These are phyloP conservation scores for Haemoproteus tartakovskyi DNA, from an alignment of 169 alveolate species.

Conservation along the genomic window DNA sequence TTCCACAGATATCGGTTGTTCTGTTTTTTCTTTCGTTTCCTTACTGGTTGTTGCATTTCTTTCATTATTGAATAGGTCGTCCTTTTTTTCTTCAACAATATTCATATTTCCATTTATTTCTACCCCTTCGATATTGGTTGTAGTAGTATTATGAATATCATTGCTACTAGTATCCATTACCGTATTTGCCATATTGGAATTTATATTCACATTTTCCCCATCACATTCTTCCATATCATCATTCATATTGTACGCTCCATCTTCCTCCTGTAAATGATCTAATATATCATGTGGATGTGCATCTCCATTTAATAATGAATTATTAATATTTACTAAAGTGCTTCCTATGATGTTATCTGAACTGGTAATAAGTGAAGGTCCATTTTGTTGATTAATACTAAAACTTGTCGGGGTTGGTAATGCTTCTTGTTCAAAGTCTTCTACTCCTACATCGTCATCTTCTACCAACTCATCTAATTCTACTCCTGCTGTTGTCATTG, in stretches of 20 bases:
- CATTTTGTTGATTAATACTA: conserved; percentile 32
- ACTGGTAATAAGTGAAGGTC: no score
- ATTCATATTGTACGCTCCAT: conserved; percentile 60
- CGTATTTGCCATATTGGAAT: not conserved
- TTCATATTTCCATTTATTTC: conserved; percentile 2
- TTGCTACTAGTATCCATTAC: not conserved
- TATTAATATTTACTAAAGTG: conserved; percentile 29
- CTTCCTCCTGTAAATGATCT: conserved; percentile 50
- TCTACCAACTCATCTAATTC: no score
- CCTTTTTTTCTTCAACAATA: no score
- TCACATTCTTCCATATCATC: conserved; percentile 60
- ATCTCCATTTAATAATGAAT: conserved; percentile 45
- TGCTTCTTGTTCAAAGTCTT: no score
- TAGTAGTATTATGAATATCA: not conserved
- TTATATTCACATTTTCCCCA: conserved; percentile 23
- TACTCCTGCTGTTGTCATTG: no score
- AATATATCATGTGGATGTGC: conserved; percentile 50
- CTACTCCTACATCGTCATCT: no score
- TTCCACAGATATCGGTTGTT: no score
- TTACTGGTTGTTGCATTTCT: no score
- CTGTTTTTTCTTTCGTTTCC: no score
- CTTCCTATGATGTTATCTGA: conserved; percentile 18
- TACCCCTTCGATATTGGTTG: not conserved
- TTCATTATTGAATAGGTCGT: no score
- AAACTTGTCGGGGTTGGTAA: no score